These are phyloP conservation scores for Pichia cactophila DNA, from an alignment of 1,139 yeast species.

Conservation along the genomic window DNA sequence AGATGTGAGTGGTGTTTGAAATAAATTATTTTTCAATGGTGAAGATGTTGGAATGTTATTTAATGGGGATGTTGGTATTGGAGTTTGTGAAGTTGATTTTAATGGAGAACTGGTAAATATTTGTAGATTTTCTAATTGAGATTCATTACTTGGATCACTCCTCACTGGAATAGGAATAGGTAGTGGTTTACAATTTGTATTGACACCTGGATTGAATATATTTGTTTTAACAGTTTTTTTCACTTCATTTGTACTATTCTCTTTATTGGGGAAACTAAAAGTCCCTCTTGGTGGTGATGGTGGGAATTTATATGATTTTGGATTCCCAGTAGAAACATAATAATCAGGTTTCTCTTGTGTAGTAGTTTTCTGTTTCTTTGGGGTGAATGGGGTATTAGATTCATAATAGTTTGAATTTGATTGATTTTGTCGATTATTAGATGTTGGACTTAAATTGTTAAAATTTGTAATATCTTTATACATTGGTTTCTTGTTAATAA, in stretches of 20 bases:
- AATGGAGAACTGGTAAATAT: neutral
- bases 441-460: conserved; percentile 14
- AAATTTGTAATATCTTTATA: conserved; percentile 20
- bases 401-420: neutral
- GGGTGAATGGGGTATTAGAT: neutral
- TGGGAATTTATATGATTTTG: conserved; percentile 10
- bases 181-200: neutral
- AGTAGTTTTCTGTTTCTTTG: neutral
- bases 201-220: neutral
- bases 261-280: neutral
- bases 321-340: conserved; percentile 9
- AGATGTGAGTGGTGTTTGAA: conserved; percentile 11
- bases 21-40: conserved; percentile 10
- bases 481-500: conserved; percentile 24
- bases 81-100: conserved; percentile 10
- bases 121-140: neutral
- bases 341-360: conserved; percentile 9
- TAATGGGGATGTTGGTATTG: conserved; percentile 11
- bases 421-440: neutral
- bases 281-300: conserved; percentile 12
- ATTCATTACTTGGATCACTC: neutral
- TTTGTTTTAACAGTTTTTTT: conserved; percentile 1
- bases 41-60: conserved; percentile 14
- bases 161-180: neutral
- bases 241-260: neutral